These are phyloP conservation scores for Goffeauzyma gilvescens DNA, from an alignment of 768 basidiomycete species.

Conservation along the genomic window DNA sequence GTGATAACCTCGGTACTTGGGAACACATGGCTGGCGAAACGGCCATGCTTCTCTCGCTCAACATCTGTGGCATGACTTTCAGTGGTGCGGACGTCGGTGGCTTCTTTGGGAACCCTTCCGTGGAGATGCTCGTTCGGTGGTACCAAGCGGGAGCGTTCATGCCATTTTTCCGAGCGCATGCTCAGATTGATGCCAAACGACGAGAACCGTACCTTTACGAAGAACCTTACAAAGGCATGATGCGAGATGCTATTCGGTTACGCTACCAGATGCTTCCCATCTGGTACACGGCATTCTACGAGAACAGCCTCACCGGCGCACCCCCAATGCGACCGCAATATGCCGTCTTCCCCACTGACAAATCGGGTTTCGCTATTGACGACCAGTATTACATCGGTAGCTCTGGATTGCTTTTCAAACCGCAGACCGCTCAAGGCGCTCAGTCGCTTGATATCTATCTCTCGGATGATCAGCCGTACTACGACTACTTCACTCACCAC, in stretches of 20 bases:
- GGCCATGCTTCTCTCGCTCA: conserved; percentile 77
- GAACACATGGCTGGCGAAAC: conserved; percentile 86
- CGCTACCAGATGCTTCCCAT: conserved; percentile 73
- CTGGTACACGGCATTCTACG: conserved; percentile 96
- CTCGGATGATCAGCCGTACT: conserved; percentile 78
- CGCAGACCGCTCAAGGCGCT: conserved; percentile 56
- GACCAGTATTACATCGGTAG: conserved; percentile 84
- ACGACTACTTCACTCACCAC: conserved; percentile 65
- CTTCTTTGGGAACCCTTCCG: conserved; percentile 90
- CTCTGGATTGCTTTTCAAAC: conserved; percentile 78
- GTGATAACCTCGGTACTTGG: conserved; percentile 94
- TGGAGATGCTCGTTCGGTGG: conserved; percentile 91
- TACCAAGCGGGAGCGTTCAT: conserved; percentile 87
- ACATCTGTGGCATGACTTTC: conserved; percentile 78
- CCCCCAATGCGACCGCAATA: conserved; percentile 90
- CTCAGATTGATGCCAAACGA: conserved; percentile 91
- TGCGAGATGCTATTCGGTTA: conserved; percentile 58
- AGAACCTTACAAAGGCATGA: conserved; percentile 66
- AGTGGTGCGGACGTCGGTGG: conserved; percentile 91
- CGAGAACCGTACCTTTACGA: conserved; percentile 86
- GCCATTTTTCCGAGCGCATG: conserved; percentile 97
- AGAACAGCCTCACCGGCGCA: conserved; percentile 59
- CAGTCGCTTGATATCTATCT: conserved; percentile 60
- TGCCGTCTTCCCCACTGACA: conserved; percentile 75
- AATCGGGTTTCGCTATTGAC: conserved; percentile 66